phyloP scores from a whole-genome alignment of 192 early-diverging fungal genomes.

The Umbelopsis sp. region DNA sequence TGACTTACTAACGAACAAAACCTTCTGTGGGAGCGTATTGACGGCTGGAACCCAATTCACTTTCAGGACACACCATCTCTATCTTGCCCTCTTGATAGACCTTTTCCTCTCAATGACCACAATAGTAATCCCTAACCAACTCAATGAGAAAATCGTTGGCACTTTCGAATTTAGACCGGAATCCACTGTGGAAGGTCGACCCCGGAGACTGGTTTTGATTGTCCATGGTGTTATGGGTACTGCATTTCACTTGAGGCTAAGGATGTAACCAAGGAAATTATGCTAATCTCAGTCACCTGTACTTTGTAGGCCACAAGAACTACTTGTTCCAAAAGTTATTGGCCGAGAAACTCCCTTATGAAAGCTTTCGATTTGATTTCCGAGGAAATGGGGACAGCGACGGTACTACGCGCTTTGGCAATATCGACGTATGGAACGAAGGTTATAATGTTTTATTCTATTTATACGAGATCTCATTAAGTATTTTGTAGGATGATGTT shows the following conservation, averaged over 20 bases:
- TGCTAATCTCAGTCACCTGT: neutral
- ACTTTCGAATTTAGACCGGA: slow-evolving; percentile 23
- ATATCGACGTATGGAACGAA: slow-evolving; percentile 25
- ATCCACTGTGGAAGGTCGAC: neutral
- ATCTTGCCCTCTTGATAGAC: neutral
- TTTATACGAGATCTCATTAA: neutral
- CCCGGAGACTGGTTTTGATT: slow-evolving; percentile 27
- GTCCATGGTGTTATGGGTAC: slow-evolving; percentile 32
- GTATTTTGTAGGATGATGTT: slow-evolving; percentile 22
- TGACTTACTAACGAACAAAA: neutral
- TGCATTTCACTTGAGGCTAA: neutral
- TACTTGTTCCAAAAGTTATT: slow-evolving; percentile 35
- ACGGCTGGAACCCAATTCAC: neutral
- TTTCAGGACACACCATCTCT: neutral
- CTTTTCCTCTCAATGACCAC: slow-evolving; percentile 20
- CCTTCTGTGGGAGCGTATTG: slow-evolving; percentile 2
- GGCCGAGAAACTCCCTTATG: slow-evolving; percentile 35
- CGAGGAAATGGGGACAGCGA: slow-evolving; percentile 40
- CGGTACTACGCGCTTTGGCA: slow-evolving; percentile 25
- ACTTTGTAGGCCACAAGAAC: slow-evolving; percentile 39
- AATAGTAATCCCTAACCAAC: slow-evolving; percentile 22
- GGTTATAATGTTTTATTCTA: neutral
- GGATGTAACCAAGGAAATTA: neutral
- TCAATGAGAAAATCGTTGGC: slow-evolving; percentile 27
- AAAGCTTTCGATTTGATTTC: slow-evolving; percentile 42